These are phyloP conservation scores for Saturnispora saitoi DNA, from an alignment of 805 yeast genomes.

Conservation along the genomic window DNA sequence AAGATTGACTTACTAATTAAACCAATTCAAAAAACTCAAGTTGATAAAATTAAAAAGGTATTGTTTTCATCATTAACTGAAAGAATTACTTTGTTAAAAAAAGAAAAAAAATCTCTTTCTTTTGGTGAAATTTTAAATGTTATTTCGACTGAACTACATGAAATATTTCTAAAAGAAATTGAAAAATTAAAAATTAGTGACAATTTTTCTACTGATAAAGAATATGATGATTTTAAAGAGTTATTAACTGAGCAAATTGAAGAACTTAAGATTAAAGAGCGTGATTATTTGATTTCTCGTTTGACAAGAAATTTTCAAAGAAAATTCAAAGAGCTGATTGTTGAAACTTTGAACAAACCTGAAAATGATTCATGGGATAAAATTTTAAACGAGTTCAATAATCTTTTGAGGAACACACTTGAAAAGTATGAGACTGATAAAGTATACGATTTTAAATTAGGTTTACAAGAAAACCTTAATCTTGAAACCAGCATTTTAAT, in stretches of 20 bases:
- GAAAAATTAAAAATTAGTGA: conserved; percentile 28
- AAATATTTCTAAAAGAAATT: conserved; percentile 27
- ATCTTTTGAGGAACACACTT: conserved; percentile 3
- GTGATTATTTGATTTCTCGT: conserved; percentile 34
- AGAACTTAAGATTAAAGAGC: conserved; percentile 32
- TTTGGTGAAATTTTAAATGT: conserved; percentile 20
- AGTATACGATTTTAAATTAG: conserved; percentile 57
- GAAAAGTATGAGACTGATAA: conserved; percentile 13
- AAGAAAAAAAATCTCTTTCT: conserved; percentile 17
- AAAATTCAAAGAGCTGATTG: conserved; percentile 43
- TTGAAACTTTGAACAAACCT: conserved; percentile 43
- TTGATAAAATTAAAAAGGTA: conserved; percentile 30
- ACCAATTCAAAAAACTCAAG: conserved; percentile 35
- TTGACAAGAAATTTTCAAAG: conserved; percentile 38
- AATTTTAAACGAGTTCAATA: conserved; percentile 37
- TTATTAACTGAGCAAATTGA: conserved; percentile 13
- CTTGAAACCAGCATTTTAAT: conserved; percentile 28
- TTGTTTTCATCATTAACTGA: conserved; percentile 27
- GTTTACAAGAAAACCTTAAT: conserved; percentile 40
- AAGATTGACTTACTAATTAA: conserved; percentile 41
- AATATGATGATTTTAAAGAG: conserved; percentile 10
- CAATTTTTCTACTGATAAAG: conserved; percentile 26
- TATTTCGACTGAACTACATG: conserved; percentile 17
- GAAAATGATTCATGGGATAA: conserved; percentile 52
- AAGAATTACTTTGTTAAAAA: conserved; percentile 18